Conservation (phyloP, 495 filamentous ascomycete genomes). For the Penicillium steckii region DNA sequence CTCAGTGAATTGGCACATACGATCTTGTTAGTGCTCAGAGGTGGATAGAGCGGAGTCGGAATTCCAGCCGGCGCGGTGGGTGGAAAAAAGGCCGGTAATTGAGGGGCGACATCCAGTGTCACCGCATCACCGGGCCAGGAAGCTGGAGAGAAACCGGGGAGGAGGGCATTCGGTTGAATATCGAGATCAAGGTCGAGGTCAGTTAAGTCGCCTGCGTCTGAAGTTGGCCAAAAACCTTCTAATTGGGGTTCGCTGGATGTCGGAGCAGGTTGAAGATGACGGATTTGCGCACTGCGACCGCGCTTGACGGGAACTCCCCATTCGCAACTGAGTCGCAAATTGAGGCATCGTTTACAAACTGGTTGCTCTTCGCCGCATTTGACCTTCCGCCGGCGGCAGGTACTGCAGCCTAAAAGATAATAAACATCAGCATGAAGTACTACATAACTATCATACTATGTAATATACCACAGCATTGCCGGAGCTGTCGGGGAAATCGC, state of each 20-base stretch:
- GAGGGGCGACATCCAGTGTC: slow-evolving; percentile 2
- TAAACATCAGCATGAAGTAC: no score
- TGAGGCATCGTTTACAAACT: slow-evolving; percentile 44
- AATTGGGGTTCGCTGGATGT: neutral
- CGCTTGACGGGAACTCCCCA: slow-evolving; percentile 39
- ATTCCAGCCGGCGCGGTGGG: slow-evolving; percentile 7
- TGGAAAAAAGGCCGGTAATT: slow-evolving; percentile 9
- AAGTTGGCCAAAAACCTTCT: slow-evolving; percentile 10
- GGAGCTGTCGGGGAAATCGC: slow-evolving; percentile 9
- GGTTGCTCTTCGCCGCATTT: slow-evolving; percentile 56
- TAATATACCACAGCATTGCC: no score
- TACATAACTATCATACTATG: no score
- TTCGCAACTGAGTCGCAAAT: slow-evolving; percentile 34
- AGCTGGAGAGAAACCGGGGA: slow-evolving; percentile 14
- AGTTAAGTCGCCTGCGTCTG: slow-evolving; percentile 9
- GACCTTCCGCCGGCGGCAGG: slow-evolving; percentile 55
- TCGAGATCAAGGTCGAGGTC: slow-evolving; percentile 12
- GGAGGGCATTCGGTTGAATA: slow-evolving; percentile 7
- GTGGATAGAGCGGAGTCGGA: slow-evolving; percentile 24
- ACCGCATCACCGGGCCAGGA: slow-evolving; percentile 20
- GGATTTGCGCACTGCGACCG: slow-evolving; percentile 27
- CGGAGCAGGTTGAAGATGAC: slow-evolving; percentile 32
- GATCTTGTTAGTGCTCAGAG: slow-evolving; percentile 23
- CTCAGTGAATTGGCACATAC: slow-evolving; percentile 38
- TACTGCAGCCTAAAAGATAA: slow-evolving; percentile 44